Percentiles rank a stretch among this genome's conserved stretches.
Conservation (phyloP, 2,329 filamentous ascomycete genomes). For the Fusarium zealandicum region DNA sequence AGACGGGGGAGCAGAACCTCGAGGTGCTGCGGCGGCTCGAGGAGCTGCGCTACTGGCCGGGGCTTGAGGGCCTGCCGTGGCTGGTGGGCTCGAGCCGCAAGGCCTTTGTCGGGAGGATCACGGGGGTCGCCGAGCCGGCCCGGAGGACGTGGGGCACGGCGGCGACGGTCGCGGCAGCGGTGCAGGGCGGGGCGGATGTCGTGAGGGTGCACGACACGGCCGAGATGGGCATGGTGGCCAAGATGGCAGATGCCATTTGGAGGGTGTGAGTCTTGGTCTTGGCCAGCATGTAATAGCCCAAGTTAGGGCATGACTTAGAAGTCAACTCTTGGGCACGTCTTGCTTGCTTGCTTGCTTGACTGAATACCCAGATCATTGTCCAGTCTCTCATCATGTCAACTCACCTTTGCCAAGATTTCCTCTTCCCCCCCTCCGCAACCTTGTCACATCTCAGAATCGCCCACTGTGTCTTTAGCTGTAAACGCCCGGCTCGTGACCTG, state of each 20-base stretch:
- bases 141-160: conserved; percentile 86
- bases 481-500: background rate
- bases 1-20: conserved; percentile 81
- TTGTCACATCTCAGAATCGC: conserved; percentile 29
- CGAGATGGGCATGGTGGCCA: conserved; percentile 84
- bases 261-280: conserved; percentile 51
- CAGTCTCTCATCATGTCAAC: conserved; percentile 1
- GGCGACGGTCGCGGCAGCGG: conserved; percentile 82
- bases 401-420: background rate
- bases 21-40: conserved; percentile 74
- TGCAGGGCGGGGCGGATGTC: conserved; percentile 88
- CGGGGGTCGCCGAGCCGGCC: conserved; percentile 73
- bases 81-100: conserved; percentile 89
- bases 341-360: too few species aligned
- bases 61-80: conserved; percentile 79
- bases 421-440: background rate
- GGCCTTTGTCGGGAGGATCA: conserved; percentile 83
- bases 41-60: conserved; percentile 69
- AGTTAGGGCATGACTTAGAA: background rate
- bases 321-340: too few species aligned
- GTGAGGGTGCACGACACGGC: conserved; percentile 89
- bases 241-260: conserved; percentile 94
- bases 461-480: background rate
- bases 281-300: background rate
- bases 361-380: too few species aligned